phyloP scores from a whole-genome alignment of 2,329 filamentous ascomycete genomes.

The Penicillium sp. region DNA sequence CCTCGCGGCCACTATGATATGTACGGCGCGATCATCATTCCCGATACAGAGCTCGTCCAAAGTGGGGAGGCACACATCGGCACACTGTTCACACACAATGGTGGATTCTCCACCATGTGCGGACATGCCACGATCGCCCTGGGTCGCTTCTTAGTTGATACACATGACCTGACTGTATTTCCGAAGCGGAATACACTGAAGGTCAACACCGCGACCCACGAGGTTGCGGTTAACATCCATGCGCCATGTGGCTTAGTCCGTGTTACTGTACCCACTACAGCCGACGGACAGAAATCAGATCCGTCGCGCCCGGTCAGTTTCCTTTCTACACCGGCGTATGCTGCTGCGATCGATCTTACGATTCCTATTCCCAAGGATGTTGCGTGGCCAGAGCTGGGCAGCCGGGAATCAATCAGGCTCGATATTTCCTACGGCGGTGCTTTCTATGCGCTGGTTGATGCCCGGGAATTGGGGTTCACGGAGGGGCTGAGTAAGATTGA shows the following conservation, averaged over 20 bases:
- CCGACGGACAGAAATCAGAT: constrained; percentile 35
- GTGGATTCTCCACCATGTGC: constrained; percentile 53
- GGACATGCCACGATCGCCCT: constrained; percentile 55
- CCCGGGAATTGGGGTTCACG: constrained; percentile 41
- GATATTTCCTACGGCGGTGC: constrained; percentile 48
- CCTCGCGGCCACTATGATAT: constrained; percentile 54
- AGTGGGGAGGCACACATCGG: constrained; percentile 49
- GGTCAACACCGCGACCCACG: constrained; percentile 25
- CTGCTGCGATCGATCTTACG: constrained; percentile 31
- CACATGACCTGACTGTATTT: constrained; percentile 39
- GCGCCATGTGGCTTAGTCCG: constrained; percentile 47
- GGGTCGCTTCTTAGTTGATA: constrained; percentile 47
- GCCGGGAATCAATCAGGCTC: constrained; percentile 25
- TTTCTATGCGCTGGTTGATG: constrained; percentile 44
- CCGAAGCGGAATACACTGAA: constrained; percentile 34
- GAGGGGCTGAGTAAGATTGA: constrained; percentile 29
- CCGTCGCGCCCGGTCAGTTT: constrained; percentile 42
- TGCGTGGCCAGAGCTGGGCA: constrained; percentile 42
- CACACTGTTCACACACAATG: constrained; percentile 50
- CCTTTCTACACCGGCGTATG: constrained; percentile 46
- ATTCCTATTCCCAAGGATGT: constrained; percentile 31
- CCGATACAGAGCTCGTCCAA: constrained; percentile 43
- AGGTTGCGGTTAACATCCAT: constrained; percentile 41
- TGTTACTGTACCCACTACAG: constrained; percentile 42
- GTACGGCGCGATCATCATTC: constrained; percentile 52